Evolutionary conservation across 139 green algal species (phyloP).

Genomic region (Auxenochlorella pyrenoidosa): DNA sequence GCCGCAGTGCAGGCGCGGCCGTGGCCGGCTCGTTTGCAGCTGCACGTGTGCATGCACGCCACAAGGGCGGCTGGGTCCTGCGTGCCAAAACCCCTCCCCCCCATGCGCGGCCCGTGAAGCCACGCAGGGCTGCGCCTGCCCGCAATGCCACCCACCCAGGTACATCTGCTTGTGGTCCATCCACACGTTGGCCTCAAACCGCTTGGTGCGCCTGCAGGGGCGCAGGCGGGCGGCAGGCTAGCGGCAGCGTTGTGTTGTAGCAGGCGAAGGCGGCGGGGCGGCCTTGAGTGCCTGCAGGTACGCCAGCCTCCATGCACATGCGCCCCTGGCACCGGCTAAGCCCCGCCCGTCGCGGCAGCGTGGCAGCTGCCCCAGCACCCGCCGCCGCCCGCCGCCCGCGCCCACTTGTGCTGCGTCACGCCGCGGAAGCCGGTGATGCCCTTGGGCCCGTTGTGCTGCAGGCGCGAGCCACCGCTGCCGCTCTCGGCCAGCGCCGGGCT

Average conservation of each 20-base stretch:
- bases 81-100: too few species aligned
- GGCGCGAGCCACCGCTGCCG: background rate
- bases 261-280: too few species aligned
- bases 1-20: too few species aligned
- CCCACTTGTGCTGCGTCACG: constrained; percentile 36
- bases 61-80: too few species aligned
- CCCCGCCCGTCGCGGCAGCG: background rate
- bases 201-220: constrained; percentile 24
- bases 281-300: background rate
- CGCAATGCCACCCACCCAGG: background rate
- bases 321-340: background rate
- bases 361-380: background rate
- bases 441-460: constrained; percentile 32
- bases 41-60: too few species aligned
- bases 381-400: background rate
- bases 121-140: too few species aligned
- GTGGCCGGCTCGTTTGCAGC: too few species aligned
- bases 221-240: background rate
- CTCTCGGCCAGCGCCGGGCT: background rate
- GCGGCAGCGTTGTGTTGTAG: too few species aligned
- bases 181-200: constrained; percentile 33
- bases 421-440: constrained; percentile 31
- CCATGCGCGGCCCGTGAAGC: too few species aligned
- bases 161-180: constrained; percentile 44
- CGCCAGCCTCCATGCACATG: background rate